Evolutionary conservation across 83 land plant genomes (phyloP).

Genomic region (Picea abies): DNA sequence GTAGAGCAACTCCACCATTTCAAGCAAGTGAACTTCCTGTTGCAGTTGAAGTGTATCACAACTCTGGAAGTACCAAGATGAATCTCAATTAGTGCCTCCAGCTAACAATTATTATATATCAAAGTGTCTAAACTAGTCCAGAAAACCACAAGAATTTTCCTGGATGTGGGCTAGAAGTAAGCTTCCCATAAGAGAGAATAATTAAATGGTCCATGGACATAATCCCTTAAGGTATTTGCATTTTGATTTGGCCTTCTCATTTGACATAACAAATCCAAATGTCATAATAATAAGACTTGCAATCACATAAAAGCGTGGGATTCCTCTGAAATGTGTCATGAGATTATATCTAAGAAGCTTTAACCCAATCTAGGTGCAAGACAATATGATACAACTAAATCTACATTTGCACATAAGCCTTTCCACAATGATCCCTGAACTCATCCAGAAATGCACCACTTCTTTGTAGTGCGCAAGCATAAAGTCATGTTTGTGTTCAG

Average conservation of each 20-base stretch:
- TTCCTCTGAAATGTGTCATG: background rate
- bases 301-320: background rate
- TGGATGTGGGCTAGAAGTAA: background rate
- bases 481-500: background rate
- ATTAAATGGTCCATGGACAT: background rate
- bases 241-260: background rate
- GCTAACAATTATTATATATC: conserved; percentile 7
- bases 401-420: conserved; percentile 12
- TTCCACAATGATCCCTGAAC: conserved; percentile 1
- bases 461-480: conserved; percentile 2
- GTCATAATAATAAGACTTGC: conserved; percentile 12
- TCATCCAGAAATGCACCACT: conserved; percentile 4
- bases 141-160: conserved; percentile 7
- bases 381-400: conserved; percentile 14
- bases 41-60: background rate
- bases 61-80: background rate
- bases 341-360: background rate
- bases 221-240: background rate
- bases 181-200: background rate
- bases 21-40: background rate
- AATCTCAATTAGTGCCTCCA: conserved; percentile 11
- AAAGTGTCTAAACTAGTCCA: background rate
- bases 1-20: background rate
- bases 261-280: conserved; percentile 3
- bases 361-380: conserved; percentile 5